Percentiles rank a stretch among this genome's conserved stretches.
These are phyloP conservation scores for Discostella stelligeroides DNA, from an alignment of 108 stramenopile species.

Conservation along the genomic window DNA sequence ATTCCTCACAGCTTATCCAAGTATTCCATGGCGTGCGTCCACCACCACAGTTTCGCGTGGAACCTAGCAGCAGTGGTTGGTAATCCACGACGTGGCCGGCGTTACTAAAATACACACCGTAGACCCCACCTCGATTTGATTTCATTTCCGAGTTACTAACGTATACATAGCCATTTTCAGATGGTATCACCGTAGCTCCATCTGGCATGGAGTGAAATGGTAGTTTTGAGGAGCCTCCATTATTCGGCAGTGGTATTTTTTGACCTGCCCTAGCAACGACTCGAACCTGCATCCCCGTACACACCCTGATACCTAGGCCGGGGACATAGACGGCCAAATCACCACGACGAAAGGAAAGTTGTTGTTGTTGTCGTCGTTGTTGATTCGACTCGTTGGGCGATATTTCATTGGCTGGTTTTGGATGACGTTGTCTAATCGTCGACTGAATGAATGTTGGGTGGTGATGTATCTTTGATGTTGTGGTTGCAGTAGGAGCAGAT, in stretches of 20 bases:
- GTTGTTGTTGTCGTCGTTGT: not conserved
- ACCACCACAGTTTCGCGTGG: constrained; percentile 27
- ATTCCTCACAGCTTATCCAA: constrained; percentile 37
- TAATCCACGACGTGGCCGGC: constrained; percentile 13
- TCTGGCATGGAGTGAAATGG: constrained; percentile 35
- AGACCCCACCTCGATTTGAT: constrained; percentile 12
- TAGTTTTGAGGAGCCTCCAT: not conserved
- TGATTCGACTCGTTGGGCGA: not conserved
- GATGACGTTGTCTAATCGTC: too few species aligned
- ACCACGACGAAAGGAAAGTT: constrained; percentile 2
- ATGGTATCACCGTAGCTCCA: constrained; percentile 23
- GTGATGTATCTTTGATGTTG: not conserved
- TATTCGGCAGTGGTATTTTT: not conserved
- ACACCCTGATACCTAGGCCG: constrained; percentile 6
- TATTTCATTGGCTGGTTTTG: too few species aligned
- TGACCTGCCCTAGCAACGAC: constrained; percentile 1
- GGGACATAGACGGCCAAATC: not conserved
- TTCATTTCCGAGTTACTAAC: constrained; percentile 38
- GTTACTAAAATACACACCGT: constrained; percentile 26
- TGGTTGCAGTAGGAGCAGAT: not conserved
- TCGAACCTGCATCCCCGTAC: constrained; percentile 1
- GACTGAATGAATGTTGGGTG: not conserved
- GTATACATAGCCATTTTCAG: constrained; percentile 31
- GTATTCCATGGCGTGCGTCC: constrained; percentile 36
- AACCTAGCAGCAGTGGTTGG: constrained; percentile 15